These are phyloP conservation scores for Pseudozyma tsukubaensis DNA, from an alignment of 1,284 basidiomycete species.

Conservation along the genomic window DNA sequence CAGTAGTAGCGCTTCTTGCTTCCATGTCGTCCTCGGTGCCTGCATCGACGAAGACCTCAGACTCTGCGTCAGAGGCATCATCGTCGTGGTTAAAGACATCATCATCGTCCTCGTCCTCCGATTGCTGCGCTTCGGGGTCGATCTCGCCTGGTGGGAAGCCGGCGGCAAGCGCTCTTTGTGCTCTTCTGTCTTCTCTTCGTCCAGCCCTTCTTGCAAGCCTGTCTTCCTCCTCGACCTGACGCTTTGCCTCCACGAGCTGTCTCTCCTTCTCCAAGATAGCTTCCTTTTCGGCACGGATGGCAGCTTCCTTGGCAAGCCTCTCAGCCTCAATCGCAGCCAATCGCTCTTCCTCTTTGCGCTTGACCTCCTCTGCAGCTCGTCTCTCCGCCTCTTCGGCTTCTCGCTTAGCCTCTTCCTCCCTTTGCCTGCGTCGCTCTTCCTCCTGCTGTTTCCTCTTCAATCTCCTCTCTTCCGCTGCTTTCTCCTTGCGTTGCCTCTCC, in stretches of 20 bases:
- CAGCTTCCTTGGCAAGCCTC: constrained; percentile 29
- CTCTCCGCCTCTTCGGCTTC: constrained; percentile 22
- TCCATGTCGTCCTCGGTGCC: constrained; percentile 24
- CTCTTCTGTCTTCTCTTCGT: constrained; percentile 30
- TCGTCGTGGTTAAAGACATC: constrained; percentile 10
- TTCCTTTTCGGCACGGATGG: constrained; percentile 28
- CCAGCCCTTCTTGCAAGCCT: constrained; percentile 37
- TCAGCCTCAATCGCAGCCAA: constrained; percentile 48
- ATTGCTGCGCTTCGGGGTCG: constrained; percentile 29
- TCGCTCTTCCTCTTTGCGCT: constrained; percentile 40
- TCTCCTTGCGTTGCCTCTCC: constrained; percentile 17
- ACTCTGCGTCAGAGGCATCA: constrained; percentile 23
- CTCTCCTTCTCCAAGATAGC: constrained; percentile 42
- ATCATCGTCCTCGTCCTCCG: constrained; percentile 29
- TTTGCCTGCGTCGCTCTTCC: constrained; percentile 25
- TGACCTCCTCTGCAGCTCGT: constrained; percentile 16
- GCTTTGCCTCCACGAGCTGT: constrained; percentile 40
- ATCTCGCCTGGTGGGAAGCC: constrained; percentile 33
- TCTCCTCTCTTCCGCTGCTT: constrained; percentile 34
- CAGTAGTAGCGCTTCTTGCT: constrained; percentile 27
- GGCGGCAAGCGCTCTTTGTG: constrained; percentile 29
- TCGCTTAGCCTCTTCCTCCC: constrained; percentile 18
- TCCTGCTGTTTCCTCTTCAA: constrained; percentile 20
- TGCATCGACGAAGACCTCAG: constrained; percentile 47
- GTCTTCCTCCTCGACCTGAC: constrained; percentile 51